Conservation (phyloP, 2,329 filamentous ascomycete species). For the Ascochyta viciae-villosae region DNA sequence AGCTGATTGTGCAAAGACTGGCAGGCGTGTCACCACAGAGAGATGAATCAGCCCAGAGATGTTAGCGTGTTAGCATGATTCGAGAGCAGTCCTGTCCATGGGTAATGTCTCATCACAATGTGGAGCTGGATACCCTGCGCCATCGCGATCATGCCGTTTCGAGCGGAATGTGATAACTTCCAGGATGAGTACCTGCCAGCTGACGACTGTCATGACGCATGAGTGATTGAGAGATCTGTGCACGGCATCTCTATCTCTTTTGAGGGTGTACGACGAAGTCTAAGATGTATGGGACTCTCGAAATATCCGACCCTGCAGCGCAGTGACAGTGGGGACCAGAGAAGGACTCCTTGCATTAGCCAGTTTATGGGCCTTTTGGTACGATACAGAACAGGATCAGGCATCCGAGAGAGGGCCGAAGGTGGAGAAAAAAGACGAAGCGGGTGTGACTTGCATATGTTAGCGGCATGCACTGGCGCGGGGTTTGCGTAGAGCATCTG, state of each 20-base stretch:
- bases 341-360: constrained; percentile 36
- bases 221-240: constrained; percentile 10
- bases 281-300: constrained; percentile 20
- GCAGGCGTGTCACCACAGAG: constrained; percentile 10
- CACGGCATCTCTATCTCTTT: constrained; percentile 12
- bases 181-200: constrained; percentile 18
- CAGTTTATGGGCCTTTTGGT: constrained; percentile 24
- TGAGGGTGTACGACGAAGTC: constrained; percentile 22
- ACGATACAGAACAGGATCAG: constrained; percentile 9
- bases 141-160: constrained; percentile 28
- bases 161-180: constrained; percentile 20
- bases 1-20: constrained; percentile 7
- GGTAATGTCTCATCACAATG: constrained; percentile 26
- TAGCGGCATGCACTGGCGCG: constrained; percentile 41
- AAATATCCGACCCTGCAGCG: constrained; percentile 32
- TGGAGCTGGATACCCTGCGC: constrained; percentile 30
- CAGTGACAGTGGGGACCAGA: constrained; percentile 25
- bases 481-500: constrained; percentile 31
- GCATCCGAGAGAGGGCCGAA: constrained; percentile 28
- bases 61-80: constrained; percentile 28
- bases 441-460: constrained; percentile 47
- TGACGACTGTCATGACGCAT: constrained; percentile 29
- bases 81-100: constrained; percentile 23
- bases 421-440: constrained; percentile 30
- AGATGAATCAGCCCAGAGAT: constrained; percentile 21